Conservation (phyloP, 176 grass and related monocot genomes). For the Echinochloa phyllopogon region DNA sequence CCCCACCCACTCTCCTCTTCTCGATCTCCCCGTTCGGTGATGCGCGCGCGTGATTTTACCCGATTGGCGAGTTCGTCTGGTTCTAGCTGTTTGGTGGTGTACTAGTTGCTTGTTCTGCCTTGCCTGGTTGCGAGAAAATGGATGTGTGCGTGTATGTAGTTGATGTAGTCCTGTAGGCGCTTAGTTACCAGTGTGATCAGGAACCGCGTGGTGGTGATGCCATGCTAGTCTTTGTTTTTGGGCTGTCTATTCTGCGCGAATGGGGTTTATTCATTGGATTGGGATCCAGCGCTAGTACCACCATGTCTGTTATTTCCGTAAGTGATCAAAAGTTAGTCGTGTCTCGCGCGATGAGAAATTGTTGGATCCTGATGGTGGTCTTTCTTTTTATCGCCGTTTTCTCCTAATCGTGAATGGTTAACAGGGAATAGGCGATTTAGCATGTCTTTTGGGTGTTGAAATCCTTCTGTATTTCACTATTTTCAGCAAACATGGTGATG, state of each 20-base stretch:
- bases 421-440: neutral
- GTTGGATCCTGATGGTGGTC: neutral
- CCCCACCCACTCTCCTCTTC: neutral
- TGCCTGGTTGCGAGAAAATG: neutral
- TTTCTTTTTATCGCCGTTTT: neutral
- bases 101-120: neutral
- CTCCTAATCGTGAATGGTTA: neutral
- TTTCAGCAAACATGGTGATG: neutral
- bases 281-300: neutral
- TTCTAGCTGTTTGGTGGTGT: neutral
- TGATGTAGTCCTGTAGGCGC: neutral
- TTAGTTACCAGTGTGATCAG: neutral
- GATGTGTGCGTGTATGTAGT: neutral
- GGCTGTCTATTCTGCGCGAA: neutral
- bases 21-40: no score
- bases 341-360: neutral
- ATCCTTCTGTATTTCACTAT: neutral
- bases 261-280: neutral
- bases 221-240: neutral
- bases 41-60: neutral
- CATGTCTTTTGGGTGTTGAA: conserved; percentile 14
- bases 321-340: no score
- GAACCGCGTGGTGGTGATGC: neutral
- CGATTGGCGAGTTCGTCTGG: neutral
- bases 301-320: neutral